These are phyloP conservation scores for Colletotrichum tropicicola DNA, from an alignment of 2,329 filamentous ascomycete genomes.

Conservation along the genomic window DNA sequence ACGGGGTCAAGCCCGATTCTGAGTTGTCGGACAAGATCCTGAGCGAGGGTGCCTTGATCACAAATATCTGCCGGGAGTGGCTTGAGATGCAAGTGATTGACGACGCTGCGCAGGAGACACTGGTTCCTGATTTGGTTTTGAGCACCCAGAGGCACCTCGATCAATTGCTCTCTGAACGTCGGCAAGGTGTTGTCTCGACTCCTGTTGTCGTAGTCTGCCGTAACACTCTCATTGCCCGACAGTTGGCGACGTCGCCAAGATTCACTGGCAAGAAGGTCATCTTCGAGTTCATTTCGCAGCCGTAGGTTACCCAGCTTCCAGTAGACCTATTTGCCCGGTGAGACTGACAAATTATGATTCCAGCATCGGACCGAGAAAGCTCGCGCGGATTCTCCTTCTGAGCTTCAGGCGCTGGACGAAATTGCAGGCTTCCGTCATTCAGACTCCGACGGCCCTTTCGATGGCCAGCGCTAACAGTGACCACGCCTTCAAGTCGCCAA, in stretches of 20 bases:
- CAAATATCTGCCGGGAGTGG: slow-evolving; percentile 43
- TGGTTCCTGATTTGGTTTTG: slow-evolving; percentile 38
- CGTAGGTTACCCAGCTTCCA: slow-evolving; percentile 36
- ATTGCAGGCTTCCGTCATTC: not conserved
- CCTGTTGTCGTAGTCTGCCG: slow-evolving; percentile 42
- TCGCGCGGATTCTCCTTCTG: slow-evolving; percentile 42
- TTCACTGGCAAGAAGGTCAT: slow-evolving; percentile 34
- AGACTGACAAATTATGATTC: not conserved
- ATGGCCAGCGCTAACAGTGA: not conserved
- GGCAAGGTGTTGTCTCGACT: not conserved
- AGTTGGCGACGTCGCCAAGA: slow-evolving; percentile 31
- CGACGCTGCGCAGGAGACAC: slow-evolving; percentile 1
- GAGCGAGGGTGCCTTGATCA: slow-evolving; percentile 31
- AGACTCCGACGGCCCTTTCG: not conserved
- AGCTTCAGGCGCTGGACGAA: slow-evolving; percentile 38
- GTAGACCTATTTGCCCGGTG: too few relatives aligned
- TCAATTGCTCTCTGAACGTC: not conserved
- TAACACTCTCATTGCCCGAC: slow-evolving; percentile 41
- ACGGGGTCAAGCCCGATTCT: not conserved
- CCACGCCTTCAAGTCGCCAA: too few relatives aligned
- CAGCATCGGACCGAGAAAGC: slow-evolving; percentile 47
- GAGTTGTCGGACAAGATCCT: slow-evolving; percentile 4
- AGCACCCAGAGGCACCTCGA: slow-evolving; percentile 30
- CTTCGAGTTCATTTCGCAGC: slow-evolving; percentile 48
- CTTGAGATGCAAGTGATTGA: slow-evolving; percentile 40